phyloP scores from a whole-genome alignment of 257 asterid species.

The Capsicum rhomboideum region DNA sequence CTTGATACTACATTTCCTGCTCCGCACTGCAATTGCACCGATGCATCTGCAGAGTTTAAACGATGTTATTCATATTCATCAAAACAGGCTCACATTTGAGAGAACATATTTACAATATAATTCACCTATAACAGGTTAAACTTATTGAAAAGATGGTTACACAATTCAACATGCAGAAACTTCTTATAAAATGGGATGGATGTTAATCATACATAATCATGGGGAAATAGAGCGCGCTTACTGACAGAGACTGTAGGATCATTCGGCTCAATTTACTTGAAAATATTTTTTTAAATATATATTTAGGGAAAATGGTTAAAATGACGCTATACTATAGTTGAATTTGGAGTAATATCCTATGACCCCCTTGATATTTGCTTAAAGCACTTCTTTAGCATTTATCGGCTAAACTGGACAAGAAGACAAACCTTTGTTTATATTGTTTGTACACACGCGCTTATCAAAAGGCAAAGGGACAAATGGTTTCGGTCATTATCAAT shows the following conservation, averaged over 20 bases:
- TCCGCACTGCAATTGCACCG: constrained; percentile 29
- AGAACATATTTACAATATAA: neutral
- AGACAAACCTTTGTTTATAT: too few species aligned
- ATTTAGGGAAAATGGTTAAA: too few species aligned
- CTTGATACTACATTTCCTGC: constrained; percentile 15
- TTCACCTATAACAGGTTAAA: neutral
- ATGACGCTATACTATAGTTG: too few species aligned
- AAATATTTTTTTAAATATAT: neutral
- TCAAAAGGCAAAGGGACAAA: too few species aligned
- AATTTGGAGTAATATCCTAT: too few species aligned
- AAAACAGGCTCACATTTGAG: neutral
- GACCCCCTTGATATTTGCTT: too few species aligned
- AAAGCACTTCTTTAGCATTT: too few species aligned
- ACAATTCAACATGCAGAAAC: neutral
- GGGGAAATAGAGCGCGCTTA: neutral
- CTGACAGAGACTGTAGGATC: neutral
- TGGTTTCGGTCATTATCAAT: too few species aligned
- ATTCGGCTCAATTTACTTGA: neutral
- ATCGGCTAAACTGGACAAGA: too few species aligned
- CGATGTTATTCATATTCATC: neutral
- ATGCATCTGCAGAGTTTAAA: constrained; percentile 15
- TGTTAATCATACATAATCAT: neutral
- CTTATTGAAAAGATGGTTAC: neutral
- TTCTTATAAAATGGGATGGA: neutral
- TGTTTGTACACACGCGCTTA: too few species aligned